Percentiles rank a stretch among this genome's conserved stretches.
These are phyloP conservation scores for Scheffersomyces titani DNA, from an alignment of 1,139 yeast genomes.

Conservation along the genomic window DNA sequence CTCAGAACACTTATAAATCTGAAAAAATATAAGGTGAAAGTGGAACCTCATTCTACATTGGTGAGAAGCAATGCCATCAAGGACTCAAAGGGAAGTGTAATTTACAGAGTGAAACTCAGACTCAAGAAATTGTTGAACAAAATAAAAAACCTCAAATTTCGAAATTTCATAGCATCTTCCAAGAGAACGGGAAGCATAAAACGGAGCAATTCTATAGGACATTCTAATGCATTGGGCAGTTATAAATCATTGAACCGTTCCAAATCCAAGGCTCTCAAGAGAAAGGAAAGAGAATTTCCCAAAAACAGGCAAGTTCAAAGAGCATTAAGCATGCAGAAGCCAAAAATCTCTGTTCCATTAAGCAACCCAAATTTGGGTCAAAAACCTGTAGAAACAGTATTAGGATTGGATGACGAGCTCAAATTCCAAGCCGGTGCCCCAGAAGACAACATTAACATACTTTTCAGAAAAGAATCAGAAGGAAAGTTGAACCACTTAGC, in stretches of 20 bases:
- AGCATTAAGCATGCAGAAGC: constrained; percentile 4
- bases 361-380: constrained; percentile 33
- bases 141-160: constrained; percentile 21
- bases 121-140: constrained; percentile 25
- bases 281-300: constrained; percentile 20
- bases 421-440: constrained; percentile 33
- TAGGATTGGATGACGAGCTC: constrained; percentile 24
- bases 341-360: constrained; percentile 26
- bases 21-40: constrained; percentile 11
- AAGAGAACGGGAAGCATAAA: constrained; percentile 23
- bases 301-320: constrained; percentile 10
- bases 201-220: constrained; percentile 4
- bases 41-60: constrained; percentile 18
- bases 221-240: not conserved
- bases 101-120: constrained; percentile 32
- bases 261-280: constrained; percentile 14
- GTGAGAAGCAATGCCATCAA: constrained; percentile 37
- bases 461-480: constrained; percentile 7
- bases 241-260: not conserved
- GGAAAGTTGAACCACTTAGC: constrained; percentile 26
- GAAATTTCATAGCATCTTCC: constrained; percentile 30
- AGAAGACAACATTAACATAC: constrained; percentile 14
- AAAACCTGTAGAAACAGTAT: constrained; percentile 18
- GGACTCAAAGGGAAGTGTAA: constrained; percentile 31
- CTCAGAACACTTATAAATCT: constrained; percentile 7